A percentile compares a stretch with the other conserved stretches of the same genome.
Conservation (phyloP, 129 eudicot species). For the Erigeron canadensis region DNA sequence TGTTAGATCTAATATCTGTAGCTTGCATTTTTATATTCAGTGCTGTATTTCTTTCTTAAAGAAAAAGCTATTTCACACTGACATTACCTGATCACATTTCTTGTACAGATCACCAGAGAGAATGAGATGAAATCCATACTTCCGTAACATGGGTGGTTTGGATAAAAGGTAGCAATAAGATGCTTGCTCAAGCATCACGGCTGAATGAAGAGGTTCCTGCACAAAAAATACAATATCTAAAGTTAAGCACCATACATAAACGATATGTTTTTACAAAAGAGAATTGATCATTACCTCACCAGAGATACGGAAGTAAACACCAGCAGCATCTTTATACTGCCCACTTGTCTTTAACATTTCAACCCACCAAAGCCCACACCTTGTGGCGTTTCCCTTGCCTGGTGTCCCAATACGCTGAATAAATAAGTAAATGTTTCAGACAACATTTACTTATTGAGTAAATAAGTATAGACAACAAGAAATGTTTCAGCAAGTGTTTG, state of each 20-base stretch:
- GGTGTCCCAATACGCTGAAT: conserved; percentile 74
- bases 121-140: conserved; percentile 97
- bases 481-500: neutral
- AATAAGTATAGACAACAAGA: neutral
- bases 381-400: conserved; percentile 75
- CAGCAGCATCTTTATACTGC: conserved; percentile 92
- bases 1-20: neutral
- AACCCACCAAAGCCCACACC: conserved; percentile 99
- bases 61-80: conserved; percentile 1
- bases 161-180: conserved; percentile 88
- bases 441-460: conserved; percentile 7
- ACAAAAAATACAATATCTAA: conserved; percentile 8
- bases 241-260: conserved; percentile 12
- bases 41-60: neutral
- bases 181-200: conserved; percentile 99
- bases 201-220: conserved; percentile 87
- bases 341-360: conserved; percentile 93
- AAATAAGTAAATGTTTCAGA: neutral
- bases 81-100: conserved; percentile 84
- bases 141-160: conserved; percentile 79
- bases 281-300: conserved; percentile 86
- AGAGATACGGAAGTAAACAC: conserved; percentile 83
- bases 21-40: conserved; percentile 2
- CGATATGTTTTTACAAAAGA: conserved; percentile 29
- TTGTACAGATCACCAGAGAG: conserved; percentile 94